Conservation (phyloP, 2,329 filamentous ascomycete species). For the Paecilomyces dactylethromorphus region DNA sequence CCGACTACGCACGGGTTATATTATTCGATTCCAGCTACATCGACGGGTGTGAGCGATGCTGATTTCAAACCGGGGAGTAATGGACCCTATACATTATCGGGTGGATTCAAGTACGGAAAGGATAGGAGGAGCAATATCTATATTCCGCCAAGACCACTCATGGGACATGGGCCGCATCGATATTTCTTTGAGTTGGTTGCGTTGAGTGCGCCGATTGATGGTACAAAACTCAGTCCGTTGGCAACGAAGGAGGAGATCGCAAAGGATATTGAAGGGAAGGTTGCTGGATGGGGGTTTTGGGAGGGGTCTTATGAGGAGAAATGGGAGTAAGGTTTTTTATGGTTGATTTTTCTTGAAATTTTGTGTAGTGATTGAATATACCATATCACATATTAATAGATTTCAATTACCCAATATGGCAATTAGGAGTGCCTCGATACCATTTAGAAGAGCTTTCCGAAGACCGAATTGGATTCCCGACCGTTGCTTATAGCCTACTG, state of each 20-base stretch:
- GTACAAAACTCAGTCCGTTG: constrained; percentile 27
- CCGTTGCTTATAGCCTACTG: background rate
- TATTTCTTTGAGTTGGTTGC: constrained; percentile 49
- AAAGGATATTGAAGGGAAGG: constrained; percentile 40
- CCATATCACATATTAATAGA: too few species aligned
- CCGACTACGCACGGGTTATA: constrained; percentile 44
- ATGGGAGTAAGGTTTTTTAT: constrained; percentile 17
- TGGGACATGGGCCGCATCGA: constrained; percentile 47
- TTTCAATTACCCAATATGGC: too few species aligned
- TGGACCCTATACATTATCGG: constrained; percentile 15
- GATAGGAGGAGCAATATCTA: constrained; percentile 38
- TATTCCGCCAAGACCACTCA: constrained; percentile 39
- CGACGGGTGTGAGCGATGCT: constrained; percentile 23
- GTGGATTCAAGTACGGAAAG: constrained; percentile 44
- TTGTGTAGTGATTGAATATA: too few species aligned
- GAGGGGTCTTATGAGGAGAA: constrained; percentile 40
- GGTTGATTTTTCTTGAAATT: background rate
- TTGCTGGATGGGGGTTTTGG: constrained; percentile 47
- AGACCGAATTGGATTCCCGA: background rate
- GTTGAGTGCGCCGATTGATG: constrained; percentile 38
- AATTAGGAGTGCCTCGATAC: background rate
- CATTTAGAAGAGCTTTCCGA: background rate
- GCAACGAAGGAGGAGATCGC: constrained; percentile 40
- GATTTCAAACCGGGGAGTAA: constrained; percentile 31
- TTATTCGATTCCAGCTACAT: constrained; percentile 32